Base-by-base conservation (phyloP, 768 basidiomycete species). In the Termitomyces sp. region DNA sequence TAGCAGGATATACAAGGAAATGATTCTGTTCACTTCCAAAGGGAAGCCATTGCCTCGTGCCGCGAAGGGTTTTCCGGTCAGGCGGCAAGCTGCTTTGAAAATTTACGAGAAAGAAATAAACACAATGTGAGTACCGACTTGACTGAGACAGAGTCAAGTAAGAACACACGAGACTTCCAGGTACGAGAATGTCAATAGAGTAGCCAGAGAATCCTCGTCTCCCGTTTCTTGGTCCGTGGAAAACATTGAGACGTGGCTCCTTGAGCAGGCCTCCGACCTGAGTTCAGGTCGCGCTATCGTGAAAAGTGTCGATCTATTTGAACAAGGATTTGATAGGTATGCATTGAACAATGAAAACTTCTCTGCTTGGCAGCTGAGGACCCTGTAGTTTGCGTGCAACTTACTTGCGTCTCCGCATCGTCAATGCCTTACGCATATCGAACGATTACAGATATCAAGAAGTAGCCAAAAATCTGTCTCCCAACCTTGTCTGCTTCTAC, bases 401-500 rank as follows among this genome's bases (percentile, higher is more conserved):
- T 7, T 43, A 10, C 19, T 38, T 55, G 22, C 55, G 55, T 14
- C 48, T 49, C 5, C 48, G 55, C 17, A 21, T 55, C 21, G n/a
- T n/a, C 11, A 21, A 22, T 24, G 41, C 55, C 19, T 44, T 55
- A 14, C 53, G 53, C 19, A 5, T 19, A 11, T 59, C 55, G 7
- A 45, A 47, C 14, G 38, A 49, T 24, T 9, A 3, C 1, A 32
- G 26, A 28, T 14, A 6, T 14, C 37, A 19, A 52, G 56, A 50
- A 35, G 63, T 61, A 9, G 62, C 57, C 5, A 49, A 59, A 32
- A 58, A 40, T 0, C 53, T 77, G 6, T 21, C 58, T 5, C 69
- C 68, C 55, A 78, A 77, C 44, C 58, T 77, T 19, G 65, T 82
- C 19, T 83, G 78, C 57, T 64, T 72, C 34, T 68, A 76, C 53